Evolutionary conservation across 1,139 yeast species (phyloP), one percentile per base, ranked within the genome.

Genomic region (Torulaspora globosa): DNA sequence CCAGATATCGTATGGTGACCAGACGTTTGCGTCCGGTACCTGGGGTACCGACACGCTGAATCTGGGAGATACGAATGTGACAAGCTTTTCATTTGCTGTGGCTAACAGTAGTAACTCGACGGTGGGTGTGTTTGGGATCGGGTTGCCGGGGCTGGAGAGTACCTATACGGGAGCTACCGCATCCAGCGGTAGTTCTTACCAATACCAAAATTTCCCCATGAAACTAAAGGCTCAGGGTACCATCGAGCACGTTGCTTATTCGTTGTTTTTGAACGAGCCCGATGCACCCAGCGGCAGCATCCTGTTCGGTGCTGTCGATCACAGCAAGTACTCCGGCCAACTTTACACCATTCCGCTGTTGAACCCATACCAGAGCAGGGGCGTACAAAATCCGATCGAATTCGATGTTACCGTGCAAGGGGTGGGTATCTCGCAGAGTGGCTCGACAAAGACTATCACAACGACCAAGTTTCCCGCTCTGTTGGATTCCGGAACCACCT

Each of bases 401-500:
- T 67, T 69, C 44, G 78, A 79, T 34, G 68, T 79, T 37, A 72
- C 78, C 0, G 54, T 79, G 28, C 61, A 59, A 41, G 68, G 70
- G 9, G 59, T 75, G 35, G 77, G 71, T 14, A 43, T 62, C 3
- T 63, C 68, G 29, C 63, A 65, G 31, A 62, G 68, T 16, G 41
- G 64, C 37, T 40, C 48, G 23, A 49, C 56, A 33, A 39, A 41
- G 11, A 52, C 63, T 56, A 63, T 55, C 35, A 52, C 63, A 1
- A 44, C 56, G 9, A 51, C 57, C 3, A 46, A 57, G 10, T 49
- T 56, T 27, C 68, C 77, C 1, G 84, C 81, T 3, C 62, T 80
- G 37, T 65, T 84, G 35, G 92, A 84, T 63, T 76, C 87, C 1
- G 90, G 90, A 45, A 77, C 88, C 9, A 78, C 90, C 3, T 64